Percentiles rank a stretch among this genome's conserved stretches.
phyloP scores from a whole-genome alignment of 2,329 filamentous ascomycete genomes.

The Knufia fluminis region DNA sequence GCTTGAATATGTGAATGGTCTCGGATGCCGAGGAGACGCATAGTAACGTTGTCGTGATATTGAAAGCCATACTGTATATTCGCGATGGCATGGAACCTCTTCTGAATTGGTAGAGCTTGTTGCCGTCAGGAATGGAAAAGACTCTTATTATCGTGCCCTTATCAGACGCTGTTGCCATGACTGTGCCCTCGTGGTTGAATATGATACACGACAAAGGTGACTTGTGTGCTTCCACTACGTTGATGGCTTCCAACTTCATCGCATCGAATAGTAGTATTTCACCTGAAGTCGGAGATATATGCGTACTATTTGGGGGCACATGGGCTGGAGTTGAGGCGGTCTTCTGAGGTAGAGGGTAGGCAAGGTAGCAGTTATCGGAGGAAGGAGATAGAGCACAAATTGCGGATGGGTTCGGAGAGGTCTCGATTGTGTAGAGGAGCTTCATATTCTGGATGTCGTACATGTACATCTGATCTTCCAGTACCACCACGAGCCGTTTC shows the following conservation, averaged over 20 bases:
- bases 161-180: slow-evolving; percentile 89
- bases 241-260: slow-evolving; percentile 79
- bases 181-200: slow-evolving; percentile 82
- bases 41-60: slow-evolving; percentile 81
- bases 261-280: slow-evolving; percentile 92
- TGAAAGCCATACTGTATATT: slow-evolving; percentile 99
- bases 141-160: slow-evolving; percentile 96
- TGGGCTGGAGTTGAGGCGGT: slow-evolving; percentile 59
- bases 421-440: slow-evolving; percentile 82
- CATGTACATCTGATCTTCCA: slow-evolving; percentile 94
- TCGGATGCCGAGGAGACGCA: slow-evolving; percentile 95
- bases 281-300: slow-evolving; percentile 74
- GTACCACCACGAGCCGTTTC: slow-evolving; percentile 82
- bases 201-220: slow-evolving; percentile 84
- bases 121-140: slow-evolving; percentile 80
- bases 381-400: slow-evolving; percentile 90
- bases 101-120: slow-evolving; percentile 93
- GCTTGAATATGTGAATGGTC: slow-evolving; percentile 91
- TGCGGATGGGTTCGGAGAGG: slow-evolving; percentile 80
- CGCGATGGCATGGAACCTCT: slow-evolving; percentile 89
- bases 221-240: slow-evolving; percentile 89
- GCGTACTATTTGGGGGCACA: slow-evolving; percentile 69
- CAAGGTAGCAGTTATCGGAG: slow-evolving; percentile 91
- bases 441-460: slow-evolving; percentile 99
- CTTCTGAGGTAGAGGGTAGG: slow-evolving; percentile 75